Evolutionary conservation across 108 stramenopile genomes (phyloP), one percentile per base, ranked within the genome.

Genomic region (Nitzschia sp.): DNA sequence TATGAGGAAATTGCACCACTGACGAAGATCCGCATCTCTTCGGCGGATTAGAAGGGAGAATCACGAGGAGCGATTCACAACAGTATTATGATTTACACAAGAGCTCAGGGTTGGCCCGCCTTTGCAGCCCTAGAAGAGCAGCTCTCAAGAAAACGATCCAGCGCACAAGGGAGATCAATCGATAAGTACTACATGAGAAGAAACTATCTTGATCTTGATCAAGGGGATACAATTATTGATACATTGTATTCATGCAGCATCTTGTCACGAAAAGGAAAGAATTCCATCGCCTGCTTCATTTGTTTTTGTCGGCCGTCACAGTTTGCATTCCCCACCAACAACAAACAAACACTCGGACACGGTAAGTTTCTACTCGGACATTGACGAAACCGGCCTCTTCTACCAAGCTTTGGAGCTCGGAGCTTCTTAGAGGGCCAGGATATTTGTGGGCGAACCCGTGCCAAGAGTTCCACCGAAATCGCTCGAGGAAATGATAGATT

Each of bases 271-370:
- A n/a, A n/a, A n/a, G n/a, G n/a, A n/a, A n/a, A n/a, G n/a, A n/a
- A n/a, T n/a, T n/a, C n/a, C n/a, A n/a, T n/a, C n/a, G n/a, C n/a
- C n/a, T n/a, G n/a, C n/a, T n/a, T n/a, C n/a, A n/a, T n/a, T n/a
- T n/a, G n/a, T n/a, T n/a, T n/a, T n/a, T n/a, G n/a, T n/a, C n/a
- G 38, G 66, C 66, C 16, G 21, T 55, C 26, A 66, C 13, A 2
- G 66, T 55, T 55, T 66, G 66, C 66, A 66, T 66, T 11, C 66
- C 66, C 66, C 66, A 66, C 13, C 1, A 55, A 23, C 53, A 28
- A 34, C 53, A 25, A 15, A 19, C 21, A 34, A 53, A 66, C 2
- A 66, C 29, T 29, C 66, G 28, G 33, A 66, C 66, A 25, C 53
- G 50, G 32, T 66, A 66, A 3, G 9, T 5, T 3, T 35, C 6